Evolutionary conservation across 2,329 filamentous ascomycete species (phyloP).

Genomic region (Trichophyton verrucosum): DNA sequence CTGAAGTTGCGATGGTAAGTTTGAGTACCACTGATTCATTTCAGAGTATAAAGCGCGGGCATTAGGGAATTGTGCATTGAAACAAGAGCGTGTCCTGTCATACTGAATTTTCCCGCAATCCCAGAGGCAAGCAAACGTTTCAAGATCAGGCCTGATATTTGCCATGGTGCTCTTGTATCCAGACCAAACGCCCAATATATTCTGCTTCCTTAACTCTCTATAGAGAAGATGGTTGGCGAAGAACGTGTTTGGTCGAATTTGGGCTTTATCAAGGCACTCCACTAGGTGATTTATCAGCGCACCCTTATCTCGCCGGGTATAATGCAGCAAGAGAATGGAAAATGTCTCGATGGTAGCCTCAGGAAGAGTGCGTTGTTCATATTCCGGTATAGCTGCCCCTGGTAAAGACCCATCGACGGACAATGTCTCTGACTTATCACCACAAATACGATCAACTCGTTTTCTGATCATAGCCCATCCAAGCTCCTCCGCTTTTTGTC

Average conservation of each 20-base stretch:
- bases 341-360: constrained; percentile 67
- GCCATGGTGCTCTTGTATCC: constrained; percentile 46
- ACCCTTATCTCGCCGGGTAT: constrained; percentile 50
- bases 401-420: constrained; percentile 17
- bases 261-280: constrained; percentile 48
- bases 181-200: constrained; percentile 41
- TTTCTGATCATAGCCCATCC: constrained; percentile 66
- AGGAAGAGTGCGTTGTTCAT: constrained; percentile 35
- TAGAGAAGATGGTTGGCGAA: constrained; percentile 70
- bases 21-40: constrained; percentile 37
- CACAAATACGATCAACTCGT: constrained; percentile 51
- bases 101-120: constrained; percentile 39
- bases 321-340: constrained; percentile 59
- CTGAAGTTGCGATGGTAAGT: constrained; percentile 21
- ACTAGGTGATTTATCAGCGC: constrained; percentile 48
- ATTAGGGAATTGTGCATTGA: constrained; percentile 34
- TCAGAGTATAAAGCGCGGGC: constrained; percentile 36
- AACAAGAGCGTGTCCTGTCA: constrained; percentile 36
- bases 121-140: constrained; percentile 60
- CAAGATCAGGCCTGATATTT: constrained; percentile 49
- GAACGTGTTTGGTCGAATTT: constrained; percentile 56
- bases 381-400: constrained; percentile 24
- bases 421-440: constrained; percentile 15
- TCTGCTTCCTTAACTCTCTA: constrained; percentile 49
- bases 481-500: constrained; percentile 52